Evolutionary conservation across 208 protist species (phyloP).

Genomic region (Trichomonas tenax): DNA sequence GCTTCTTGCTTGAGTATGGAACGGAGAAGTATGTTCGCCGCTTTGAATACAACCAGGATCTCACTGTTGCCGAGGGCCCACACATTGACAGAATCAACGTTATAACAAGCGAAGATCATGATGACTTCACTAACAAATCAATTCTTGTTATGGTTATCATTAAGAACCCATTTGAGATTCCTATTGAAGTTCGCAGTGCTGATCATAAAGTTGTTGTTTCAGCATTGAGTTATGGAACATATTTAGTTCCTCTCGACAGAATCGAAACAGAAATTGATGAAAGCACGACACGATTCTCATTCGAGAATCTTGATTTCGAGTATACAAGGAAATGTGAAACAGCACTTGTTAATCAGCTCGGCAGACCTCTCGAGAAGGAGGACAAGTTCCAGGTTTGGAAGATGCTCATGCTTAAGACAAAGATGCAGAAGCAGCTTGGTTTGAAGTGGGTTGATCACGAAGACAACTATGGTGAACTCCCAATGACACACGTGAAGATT

Average conservation of each 20-base stretch:
- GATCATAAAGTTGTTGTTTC: neutral
- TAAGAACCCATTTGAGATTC: neutral
- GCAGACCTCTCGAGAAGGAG: neutral
- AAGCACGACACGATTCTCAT: neutral
- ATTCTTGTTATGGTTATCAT: neutral
- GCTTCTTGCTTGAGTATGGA: neutral
- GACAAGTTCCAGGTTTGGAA: neutral
- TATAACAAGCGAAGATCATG: neutral
- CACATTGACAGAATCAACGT: neutral
- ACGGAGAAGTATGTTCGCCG: neutral
- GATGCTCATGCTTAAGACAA: neutral
- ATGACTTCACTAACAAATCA: neutral
- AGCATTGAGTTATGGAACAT: neutral
- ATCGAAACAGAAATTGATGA: neutral
- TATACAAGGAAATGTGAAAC: constrained; percentile 9
- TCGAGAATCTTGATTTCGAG: neutral
- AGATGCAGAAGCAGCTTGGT: neutral
- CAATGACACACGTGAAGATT: neutral
- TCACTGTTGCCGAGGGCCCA: neutral
- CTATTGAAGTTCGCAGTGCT: neutral
- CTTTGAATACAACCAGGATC: neutral
- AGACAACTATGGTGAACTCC: neutral
- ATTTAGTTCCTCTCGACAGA: neutral
- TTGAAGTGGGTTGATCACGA: neutral
- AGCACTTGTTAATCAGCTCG: neutral